Evolutionary conservation across 306 rosid genomes (phyloP), one percentile per base, ranked within the genome.

Genomic region (Rosa rugosa): DNA sequence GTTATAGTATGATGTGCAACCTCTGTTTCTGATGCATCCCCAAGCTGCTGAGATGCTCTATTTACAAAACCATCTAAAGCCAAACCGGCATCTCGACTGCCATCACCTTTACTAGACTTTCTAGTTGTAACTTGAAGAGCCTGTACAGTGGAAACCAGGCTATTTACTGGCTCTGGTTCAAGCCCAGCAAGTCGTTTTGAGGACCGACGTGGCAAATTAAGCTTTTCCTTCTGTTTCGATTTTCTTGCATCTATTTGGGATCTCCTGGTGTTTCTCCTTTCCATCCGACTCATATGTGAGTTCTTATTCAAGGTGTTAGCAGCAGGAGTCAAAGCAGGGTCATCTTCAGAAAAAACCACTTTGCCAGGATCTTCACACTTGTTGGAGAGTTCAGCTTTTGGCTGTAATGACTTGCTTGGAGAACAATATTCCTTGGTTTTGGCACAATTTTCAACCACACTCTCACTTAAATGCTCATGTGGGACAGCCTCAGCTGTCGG

Each of bases 151-250:
- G 76, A 27, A 62, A 75, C 80, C 74, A 74, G 80, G 68, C 84
- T 73, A 54, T 66, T 74, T 79, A 69, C 75, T 67, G 80, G 83
- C 77, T 85, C 88, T 77, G 90, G 91, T 80, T 82, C 87, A 80
- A 64, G 23, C 76, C 92, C 93, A 84, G 98, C 88, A 80, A 92
- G 92, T 83, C 97, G 87, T 40, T 71, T 91, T 22, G 97, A 94
- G 75, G 81, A 88, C 27, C 97, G 90, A 56, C 75, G 83, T 68
- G 84, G 82, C 82, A 83, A 74, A 72, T 38, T 83, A 75, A 76
- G 82, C 22, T 86, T 81, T 72, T 84, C 84, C 79, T 87, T 77
- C 75, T 50, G 67, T 72, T 57, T 86, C 34, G 84, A 80, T 72
- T 79, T 84, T 63, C 89, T 75, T 11, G 65, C 75, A 27, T 42